Conservation (phyloP, 768 basidiomycete genomes). For the Terana coerulea region DNA sequence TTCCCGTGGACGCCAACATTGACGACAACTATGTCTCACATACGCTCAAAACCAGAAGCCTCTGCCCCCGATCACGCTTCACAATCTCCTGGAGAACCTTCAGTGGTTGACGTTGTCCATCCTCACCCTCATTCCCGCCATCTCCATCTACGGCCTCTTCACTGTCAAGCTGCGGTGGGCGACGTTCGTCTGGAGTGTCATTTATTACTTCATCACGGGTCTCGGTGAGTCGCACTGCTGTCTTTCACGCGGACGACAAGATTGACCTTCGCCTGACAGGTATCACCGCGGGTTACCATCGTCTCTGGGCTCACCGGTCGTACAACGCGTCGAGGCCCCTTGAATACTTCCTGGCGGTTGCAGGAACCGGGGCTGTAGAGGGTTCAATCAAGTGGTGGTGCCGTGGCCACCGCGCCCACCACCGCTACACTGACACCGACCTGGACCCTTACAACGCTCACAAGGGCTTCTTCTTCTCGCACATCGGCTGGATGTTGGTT, state of each 20-base stretch:
- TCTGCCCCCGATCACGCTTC: slow-evolving; percentile 43
- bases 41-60: slow-evolving; percentile 47
- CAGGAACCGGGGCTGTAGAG: slow-evolving; percentile 90
- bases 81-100: slow-evolving; percentile 25
- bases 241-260: no score
- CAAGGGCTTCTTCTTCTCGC: slow-evolving; percentile 82
- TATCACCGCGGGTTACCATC: slow-evolving; percentile 93
- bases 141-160: slow-evolving; percentile 70
- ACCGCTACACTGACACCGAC: slow-evolving; percentile 95
- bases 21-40: slow-evolving; percentile 57
- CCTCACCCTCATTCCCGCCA: slow-evolving; percentile 69
- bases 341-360: slow-evolving; percentile 79
- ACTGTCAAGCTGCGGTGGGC: slow-evolving; percentile 65
- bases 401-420: slow-evolving; percentile 94
- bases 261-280: slow-evolving; percentile 34
- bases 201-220: slow-evolving; percentile 79
- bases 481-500: slow-evolving; percentile 91
- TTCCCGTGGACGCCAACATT: slow-evolving; percentile 35
- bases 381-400: slow-evolving; percentile 99
- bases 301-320: slow-evolving; percentile 93
- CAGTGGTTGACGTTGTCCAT: slow-evolving; percentile 41
- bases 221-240: slow-evolving; percentile 50
- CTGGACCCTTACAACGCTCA: slow-evolving; percentile 95
- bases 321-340: slow-evolving; percentile 89
- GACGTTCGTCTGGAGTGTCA: slow-evolving; percentile 64